Conservation (phyloP, 331 rosid species). For the Malus hybrid region DNA sequence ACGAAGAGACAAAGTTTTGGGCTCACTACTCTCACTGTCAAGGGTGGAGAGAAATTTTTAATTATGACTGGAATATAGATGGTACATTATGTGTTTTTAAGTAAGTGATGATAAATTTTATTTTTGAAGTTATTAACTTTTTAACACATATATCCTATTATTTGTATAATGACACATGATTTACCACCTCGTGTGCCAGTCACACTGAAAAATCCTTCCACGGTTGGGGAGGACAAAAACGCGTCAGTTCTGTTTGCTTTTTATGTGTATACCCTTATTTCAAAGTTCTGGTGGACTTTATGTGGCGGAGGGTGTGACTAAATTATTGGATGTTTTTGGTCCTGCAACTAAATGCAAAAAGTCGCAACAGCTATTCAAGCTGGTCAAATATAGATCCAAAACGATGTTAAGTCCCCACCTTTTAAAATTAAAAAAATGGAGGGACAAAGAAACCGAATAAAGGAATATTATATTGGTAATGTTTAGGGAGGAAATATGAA, state of each 20-base stretch:
- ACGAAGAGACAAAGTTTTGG: not conserved
- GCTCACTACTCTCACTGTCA: not conserved
- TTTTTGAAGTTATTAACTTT: too few species aligned
- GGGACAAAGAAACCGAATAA: not conserved
- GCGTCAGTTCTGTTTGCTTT: not conserved
- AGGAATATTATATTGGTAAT: not conserved
- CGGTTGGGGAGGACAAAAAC: not conserved
- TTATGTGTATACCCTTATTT: too few species aligned
- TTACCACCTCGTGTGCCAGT: too few species aligned
- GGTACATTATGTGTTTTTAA: too few species aligned
- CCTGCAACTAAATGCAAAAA: not conserved
- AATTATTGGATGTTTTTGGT: not conserved
- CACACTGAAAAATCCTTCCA: too few species aligned
- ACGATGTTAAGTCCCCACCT: not conserved
- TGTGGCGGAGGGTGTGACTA: constrained; percentile 4
- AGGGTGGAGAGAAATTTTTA: too few species aligned
- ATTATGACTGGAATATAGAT: too few species aligned
- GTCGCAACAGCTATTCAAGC: not conserved
- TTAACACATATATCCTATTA: too few species aligned
- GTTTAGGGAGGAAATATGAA: not conserved
- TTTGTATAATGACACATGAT: too few species aligned
- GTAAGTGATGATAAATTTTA: too few species aligned
- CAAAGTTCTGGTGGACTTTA: not conserved
- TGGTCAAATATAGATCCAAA: not conserved
- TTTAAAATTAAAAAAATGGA: too few species aligned